Percentiles rank a stretch among this genome's conserved stretches.
These are phyloP conservation scores for Thermothielavioides terrestris DNA, from an alignment of 495 filamentous ascomycete species.

Conservation along the genomic window DNA sequence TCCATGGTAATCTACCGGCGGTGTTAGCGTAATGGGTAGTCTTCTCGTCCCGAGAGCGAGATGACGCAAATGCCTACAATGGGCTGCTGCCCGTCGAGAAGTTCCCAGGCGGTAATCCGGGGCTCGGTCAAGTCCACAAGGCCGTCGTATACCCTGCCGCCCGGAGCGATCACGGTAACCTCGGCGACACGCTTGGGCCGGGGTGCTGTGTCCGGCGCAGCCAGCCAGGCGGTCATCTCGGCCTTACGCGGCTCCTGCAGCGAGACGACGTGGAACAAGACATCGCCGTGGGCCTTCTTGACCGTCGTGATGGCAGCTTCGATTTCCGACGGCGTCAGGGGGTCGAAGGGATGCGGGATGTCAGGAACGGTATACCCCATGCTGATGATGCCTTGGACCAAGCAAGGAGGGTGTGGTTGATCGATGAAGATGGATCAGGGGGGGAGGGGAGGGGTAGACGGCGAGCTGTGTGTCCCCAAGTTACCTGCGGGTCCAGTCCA, in stretches of 20 bases:
- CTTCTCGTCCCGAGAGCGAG: no score
- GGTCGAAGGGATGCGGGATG: constrained; percentile 71
- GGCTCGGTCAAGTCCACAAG: constrained; percentile 66
- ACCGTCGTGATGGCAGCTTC: constrained; percentile 62
- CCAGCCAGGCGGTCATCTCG: constrained; percentile 79
- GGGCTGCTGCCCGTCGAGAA: constrained; percentile 73
- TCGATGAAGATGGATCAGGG: no score
- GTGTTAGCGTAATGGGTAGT: constrained; percentile 9
- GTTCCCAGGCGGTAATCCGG: constrained; percentile 68
- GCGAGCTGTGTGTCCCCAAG: no score
- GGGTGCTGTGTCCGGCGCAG: constrained; percentile 48
- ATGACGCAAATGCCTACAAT: constrained; percentile 50
- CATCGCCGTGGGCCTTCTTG: constrained; percentile 57
- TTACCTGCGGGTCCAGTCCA: no score
- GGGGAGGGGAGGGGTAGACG: no score
- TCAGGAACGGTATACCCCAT: constrained; percentile 17
- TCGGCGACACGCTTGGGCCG: constrained; percentile 71
- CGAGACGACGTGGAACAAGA: constrained; percentile 87
- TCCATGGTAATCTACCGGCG: constrained; percentile 79
- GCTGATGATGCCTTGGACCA: no score
- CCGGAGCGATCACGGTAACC: constrained; percentile 74
- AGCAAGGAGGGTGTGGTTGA: no score
- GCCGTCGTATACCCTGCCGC: constrained; percentile 77
- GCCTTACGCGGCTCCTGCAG: constrained; percentile 80
- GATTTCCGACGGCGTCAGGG: constrained; percentile 70